phyloP scores from a whole-genome alignment of 2,329 filamentous ascomycete genomes.

The Ophiocordyceps sinensis region DNA sequence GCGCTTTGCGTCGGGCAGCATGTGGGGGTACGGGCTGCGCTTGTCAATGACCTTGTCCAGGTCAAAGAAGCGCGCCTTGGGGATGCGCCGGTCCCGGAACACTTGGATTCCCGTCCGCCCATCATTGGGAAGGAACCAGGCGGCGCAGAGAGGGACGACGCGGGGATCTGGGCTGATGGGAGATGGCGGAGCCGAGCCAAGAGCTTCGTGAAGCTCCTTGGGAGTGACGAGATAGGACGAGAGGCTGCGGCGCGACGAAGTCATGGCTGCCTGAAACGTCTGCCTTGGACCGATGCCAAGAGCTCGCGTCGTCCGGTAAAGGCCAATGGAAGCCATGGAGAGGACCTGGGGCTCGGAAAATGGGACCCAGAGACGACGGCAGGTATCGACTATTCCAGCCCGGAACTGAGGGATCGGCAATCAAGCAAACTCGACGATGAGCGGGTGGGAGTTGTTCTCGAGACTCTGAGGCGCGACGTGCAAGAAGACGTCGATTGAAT shows the following conservation, averaged over 20 bases:
- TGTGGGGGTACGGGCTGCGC: slow-evolving; percentile 83
- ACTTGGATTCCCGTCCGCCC: slow-evolving; percentile 65
- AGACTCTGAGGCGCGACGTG: too few species aligned
- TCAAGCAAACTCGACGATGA: too few species aligned
- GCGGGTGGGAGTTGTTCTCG: too few species aligned
- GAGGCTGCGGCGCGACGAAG: slow-evolving; percentile 28
- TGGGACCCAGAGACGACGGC: too few species aligned
- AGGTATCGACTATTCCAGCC: too few species aligned
- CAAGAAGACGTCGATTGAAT: too few species aligned
- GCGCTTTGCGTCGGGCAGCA: slow-evolving; percentile 69
- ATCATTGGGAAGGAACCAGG: slow-evolving; percentile 96
- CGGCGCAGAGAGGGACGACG: slow-evolving; percentile 77
- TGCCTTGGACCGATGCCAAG: slow-evolving; percentile 16
- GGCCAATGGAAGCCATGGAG: slow-evolving; percentile 7
- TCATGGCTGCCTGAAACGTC: slow-evolving; percentile 14
- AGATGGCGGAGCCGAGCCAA: slow-evolving; percentile 68
- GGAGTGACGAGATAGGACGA: slow-evolving; percentile 80
- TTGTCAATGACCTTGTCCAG: slow-evolving; percentile 83
- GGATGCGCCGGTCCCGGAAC: slow-evolving; percentile 73
- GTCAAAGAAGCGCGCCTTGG: slow-evolving; percentile 88
- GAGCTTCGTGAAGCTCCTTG: slow-evolving; percentile 62
- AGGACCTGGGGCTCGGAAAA: background rate
- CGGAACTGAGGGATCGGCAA: too few species aligned
- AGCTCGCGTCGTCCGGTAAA: slow-evolving; percentile 27
- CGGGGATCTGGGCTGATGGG: slow-evolving; percentile 69